A percentile compares a stretch with the other conserved stretches of the same genome.
These are phyloP conservation scores for Solanum chiquidenum DNA, from an alignment of 257 asterid species.

Conservation along the genomic window DNA sequence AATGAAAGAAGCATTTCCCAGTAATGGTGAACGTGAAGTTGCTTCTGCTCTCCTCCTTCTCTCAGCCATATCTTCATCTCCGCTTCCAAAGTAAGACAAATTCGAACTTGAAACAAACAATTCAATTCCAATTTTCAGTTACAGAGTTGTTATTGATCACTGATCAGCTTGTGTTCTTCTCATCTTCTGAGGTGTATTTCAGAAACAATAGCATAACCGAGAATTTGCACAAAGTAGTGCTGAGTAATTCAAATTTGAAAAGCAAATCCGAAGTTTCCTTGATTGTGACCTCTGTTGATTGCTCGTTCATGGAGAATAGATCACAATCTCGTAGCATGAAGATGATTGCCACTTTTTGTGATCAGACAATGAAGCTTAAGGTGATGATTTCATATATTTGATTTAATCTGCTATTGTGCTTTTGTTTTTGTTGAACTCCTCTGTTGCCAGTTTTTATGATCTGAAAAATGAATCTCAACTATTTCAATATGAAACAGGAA, in stretches of 20 bases:
- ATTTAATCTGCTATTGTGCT: background rate
- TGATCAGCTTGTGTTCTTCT: background rate
- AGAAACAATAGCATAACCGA: background rate
- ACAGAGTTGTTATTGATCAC: background rate
- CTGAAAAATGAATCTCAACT: background rate
- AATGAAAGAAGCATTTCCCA: conserved; percentile 1
- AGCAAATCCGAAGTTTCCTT: background rate
- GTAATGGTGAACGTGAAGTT: background rate
- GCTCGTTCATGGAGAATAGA: background rate
- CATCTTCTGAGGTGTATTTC: background rate
- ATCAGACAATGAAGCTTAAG: background rate
- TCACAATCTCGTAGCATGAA: background rate
- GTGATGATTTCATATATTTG: background rate
- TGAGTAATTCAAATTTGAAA: background rate
- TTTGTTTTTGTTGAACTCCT: background rate
- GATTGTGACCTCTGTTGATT: background rate
- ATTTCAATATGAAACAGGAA: background rate
- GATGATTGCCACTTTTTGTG: background rate
- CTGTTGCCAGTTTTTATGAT: background rate
- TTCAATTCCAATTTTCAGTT: background rate
- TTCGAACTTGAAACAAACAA: background rate
- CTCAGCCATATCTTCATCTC: background rate
- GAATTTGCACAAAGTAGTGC: background rate
- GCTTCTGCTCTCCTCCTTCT: background rate
- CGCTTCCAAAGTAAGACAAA: background rate